Base-by-base conservation (phyloP, 805 yeast genomes). In the Ogataea methanolica region DNA sequence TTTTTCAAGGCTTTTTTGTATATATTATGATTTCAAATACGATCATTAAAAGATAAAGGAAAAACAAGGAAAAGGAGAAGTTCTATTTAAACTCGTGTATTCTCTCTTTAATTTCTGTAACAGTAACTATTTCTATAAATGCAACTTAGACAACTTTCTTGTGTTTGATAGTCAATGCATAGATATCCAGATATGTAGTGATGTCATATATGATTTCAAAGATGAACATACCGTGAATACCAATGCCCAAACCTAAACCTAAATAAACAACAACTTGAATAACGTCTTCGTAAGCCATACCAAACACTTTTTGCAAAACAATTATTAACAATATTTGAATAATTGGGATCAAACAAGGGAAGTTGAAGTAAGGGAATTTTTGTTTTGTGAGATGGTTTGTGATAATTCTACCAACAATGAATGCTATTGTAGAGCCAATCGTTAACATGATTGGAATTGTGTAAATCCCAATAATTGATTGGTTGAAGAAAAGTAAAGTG, bases 341-440 rank as follows among this genome's bases (percentile, higher is more conserved):
- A 23, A 71, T 5, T 56, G 97, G 86, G 49, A 88, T 72, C 35
- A 79, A 73, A 72, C 82, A 79, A 39, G 96, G 87, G 31, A 86
- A 73, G 43, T 88, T 86, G 53, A 77, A 58, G 62, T 72, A 68
- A 42, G 98, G 97, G 73, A 87, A 90, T 14, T 71, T 67, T 64
- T 87, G 96, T 43, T 76, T 69, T 0, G 97, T 88, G 55, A 92
- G 78, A 65, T 91, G 98, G 2, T 88, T 91, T 47, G 85, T 73
- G 59, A 91, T 91, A 52, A 91, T 88, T 62, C 94, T 79, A 5
- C 97, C 97, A n/a, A 92, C 97, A 4, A 80, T 73, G 59, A 87
- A 85, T 0, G 98, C 96, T 55, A 85, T 68, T 1, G 86, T 76
- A 44, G 85, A 73, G 1, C 96, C 95, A 58, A 87, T 80, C 29